Conservation (phyloP, 441 rosid species). For the Gossypium schwendimanii region DNA sequence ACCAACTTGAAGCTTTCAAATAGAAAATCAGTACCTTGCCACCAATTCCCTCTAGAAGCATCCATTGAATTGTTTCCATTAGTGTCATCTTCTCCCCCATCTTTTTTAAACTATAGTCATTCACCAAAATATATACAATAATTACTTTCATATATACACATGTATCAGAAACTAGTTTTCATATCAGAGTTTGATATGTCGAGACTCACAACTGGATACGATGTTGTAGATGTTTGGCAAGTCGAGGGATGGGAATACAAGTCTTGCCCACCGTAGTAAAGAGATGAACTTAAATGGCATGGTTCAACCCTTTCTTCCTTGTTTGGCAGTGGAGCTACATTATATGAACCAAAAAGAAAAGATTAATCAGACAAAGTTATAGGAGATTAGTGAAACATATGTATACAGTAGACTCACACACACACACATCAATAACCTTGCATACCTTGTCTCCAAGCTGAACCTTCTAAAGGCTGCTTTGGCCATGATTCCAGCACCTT, state of each 20-base stretch:
- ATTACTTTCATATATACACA: not conserved
- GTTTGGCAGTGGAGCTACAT: constrained; percentile 23
- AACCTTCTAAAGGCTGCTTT: constrained; percentile 33
- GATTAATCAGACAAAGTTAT: constrained; percentile 2
- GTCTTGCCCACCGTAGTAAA: constrained; percentile 84
- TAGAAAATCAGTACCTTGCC: constrained; percentile 54
- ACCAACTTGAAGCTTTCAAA: constrained; percentile 1
- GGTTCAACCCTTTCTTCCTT: constrained; percentile 47
- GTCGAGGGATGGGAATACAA: constrained; percentile 40
- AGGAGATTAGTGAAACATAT: not conserved
- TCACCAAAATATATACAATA: constrained; percentile 8
- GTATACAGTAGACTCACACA: too few relatives aligned
- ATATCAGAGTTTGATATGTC: not conserved
- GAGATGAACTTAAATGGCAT: constrained; percentile 74
- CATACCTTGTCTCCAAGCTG: constrained; percentile 43
- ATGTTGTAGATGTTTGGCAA: constrained; percentile 26
- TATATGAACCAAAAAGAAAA: not conserved
- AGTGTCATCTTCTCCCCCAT: constrained; percentile 46
- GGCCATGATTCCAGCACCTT: constrained; percentile 37
- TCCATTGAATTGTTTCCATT: constrained; percentile 44
- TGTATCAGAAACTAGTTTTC: not conserved
- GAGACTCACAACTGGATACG: constrained; percentile 44
- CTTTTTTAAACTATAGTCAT: constrained; percentile 55
- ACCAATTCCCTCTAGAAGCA: constrained; percentile 89
- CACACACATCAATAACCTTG: constrained; percentile 27